Base-by-base conservation (phyloP, 2,329 filamentous ascomycete genomes). In the Diaporthe destruens region DNA sequence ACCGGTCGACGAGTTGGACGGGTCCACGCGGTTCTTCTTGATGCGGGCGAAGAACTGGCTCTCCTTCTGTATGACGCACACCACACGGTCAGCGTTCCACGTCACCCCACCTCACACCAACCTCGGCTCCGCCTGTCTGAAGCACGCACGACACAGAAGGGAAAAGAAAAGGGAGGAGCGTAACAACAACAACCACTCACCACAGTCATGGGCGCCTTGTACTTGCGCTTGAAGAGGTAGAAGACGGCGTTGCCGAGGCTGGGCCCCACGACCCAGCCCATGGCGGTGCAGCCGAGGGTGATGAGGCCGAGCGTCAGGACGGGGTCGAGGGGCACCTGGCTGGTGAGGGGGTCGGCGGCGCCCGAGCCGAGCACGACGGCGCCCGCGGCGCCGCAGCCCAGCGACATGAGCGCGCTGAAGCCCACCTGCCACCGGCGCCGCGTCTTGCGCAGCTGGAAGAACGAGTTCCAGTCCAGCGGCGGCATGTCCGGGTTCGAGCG, bases 1-100 rank as follows among this genome's bases (percentile, higher is more conserved):
- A 68, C 94, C 90, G 77, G 96, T 92, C 53, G 94, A 97, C 75
- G 95, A 97, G 69, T 93, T 92, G 20, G 92, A 93, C 4, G 96
- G 96, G 81, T 99, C 96, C 74, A 97, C 96, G 34, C 96, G 91
- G 85, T 96, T 93, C 83, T 92, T 94, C 87, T 95, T 96, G 84
- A 99, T 94, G 76, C 96, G 90, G 74, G 92, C 90, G 83, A 96
- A 98, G 86, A 99, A 98, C 82, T 96, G 92, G 79, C 92, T 94
- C 84, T 99, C 96, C 89, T 98, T 98, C 88, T 94, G 75, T 59
- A 75, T 5, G 34, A 42, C 59, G 2, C 23, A 51, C 3, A 51
- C 3, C 42, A 56, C 39, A 3, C 8, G n/a, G n/a, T 76, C 49
- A 74, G 61, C 29, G n/a, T 34, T n/a, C 36, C 39, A 71, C 29